A percentile compares a stretch with the other conserved stretches of the same genome.
phyloP scores from a whole-genome alignment of 2,329 filamentous ascomycete genomes.

The Fusarium sarcochroum region DNA sequence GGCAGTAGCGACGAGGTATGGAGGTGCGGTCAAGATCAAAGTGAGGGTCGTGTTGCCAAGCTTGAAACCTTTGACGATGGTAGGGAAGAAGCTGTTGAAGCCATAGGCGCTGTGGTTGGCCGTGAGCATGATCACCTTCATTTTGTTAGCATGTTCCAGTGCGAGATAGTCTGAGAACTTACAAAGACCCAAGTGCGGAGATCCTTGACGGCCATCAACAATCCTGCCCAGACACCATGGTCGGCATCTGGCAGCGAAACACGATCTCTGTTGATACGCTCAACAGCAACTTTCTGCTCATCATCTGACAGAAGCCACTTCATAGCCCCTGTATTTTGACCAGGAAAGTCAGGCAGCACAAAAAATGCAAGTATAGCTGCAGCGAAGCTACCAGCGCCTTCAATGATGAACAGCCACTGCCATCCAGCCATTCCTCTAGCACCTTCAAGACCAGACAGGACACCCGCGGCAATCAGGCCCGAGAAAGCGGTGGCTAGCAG shows the following conservation, averaged over 20 bases:
- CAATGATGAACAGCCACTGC: slow-evolving; percentile 59
- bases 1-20: slow-evolving; percentile 3
- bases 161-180: fast-evolving
- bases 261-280: slow-evolving; percentile 43
- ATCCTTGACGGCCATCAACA: slow-evolving; percentile 44
- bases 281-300: slow-evolving; percentile 43
- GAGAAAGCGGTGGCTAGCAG: slow-evolving; percentile 43
- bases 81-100: slow-evolving; percentile 23
- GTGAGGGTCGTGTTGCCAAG: slow-evolving; percentile 14
- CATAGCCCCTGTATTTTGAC: slow-evolving; percentile 43
- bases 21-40: slow-evolving; percentile 1
- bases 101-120: slow-evolving; percentile 18
- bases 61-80: slow-evolving; percentile 6
- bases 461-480: slow-evolving; percentile 45
- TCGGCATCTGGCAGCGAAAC: slow-evolving; percentile 44
- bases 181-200: slow-evolving; percentile 45
- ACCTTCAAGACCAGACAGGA: slow-evolving; percentile 39
- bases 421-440: slow-evolving; percentile 54
- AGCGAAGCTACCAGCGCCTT: slow-evolving; percentile 45
- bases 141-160: neutral
- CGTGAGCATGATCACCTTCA: slow-evolving; percentile 5
- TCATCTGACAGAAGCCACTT: slow-evolving; percentile 45
- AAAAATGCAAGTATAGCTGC: slow-evolving; percentile 39
- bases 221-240: slow-evolving; percentile 38
- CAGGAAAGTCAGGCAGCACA: slow-evolving; percentile 43